Base-by-base conservation (phyloP, 768 basidiomycete genomes). In the Boletus rubropictus region DNA sequence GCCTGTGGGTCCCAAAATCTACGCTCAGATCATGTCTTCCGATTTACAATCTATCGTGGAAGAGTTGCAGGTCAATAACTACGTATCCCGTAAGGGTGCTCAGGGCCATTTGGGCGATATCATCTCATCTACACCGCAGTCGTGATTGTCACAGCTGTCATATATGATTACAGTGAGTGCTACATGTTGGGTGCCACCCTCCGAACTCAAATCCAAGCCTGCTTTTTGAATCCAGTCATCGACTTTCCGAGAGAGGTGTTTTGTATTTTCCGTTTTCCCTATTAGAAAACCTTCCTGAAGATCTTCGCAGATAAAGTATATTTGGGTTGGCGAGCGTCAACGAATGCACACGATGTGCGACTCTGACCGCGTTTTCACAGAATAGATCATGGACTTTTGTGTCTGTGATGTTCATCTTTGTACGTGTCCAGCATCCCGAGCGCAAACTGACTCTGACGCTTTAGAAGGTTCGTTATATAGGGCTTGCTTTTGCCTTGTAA, bases 111-210 rank as follows among this genome's bases (percentile, higher is more conserved):
- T 7, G 4, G 29, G n/a, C n/a, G 14, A 27, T 37, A 34, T 27
- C 2, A 34, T 28, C 43, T 52, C 18, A 59, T 33, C 3, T 8
- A 31, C 11, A 11, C 39, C 36, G 22, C 37, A 62, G 59, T 61
- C 3, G 39, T 25, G 17, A 18, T 44, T 18, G 25, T n/a, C 17
- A 38, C 56, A 1, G 59, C 36, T 3, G 32, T 55, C n/a, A 2
- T 15, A n/a, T 58, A 60, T 42, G 59, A 60, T 20, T 61, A 55
- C 34, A 18, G 59, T 61, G 39, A 42, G 55, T 50, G 7, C 14
- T 25, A 7, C 22, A 15, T 10, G n/a, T 28, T 27, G 3, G 32
- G 34, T 27, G 3, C 2, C 12, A n/a, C 12, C 7, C 15, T 52
- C 22, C 5, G 1, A 37, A 32, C 21, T 25, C 4, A 21, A 25